Evolutionary conservation across 2,329 filamentous ascomycete genomes (phyloP).

Genomic region (Ceratocystis lukuohia): DNA sequence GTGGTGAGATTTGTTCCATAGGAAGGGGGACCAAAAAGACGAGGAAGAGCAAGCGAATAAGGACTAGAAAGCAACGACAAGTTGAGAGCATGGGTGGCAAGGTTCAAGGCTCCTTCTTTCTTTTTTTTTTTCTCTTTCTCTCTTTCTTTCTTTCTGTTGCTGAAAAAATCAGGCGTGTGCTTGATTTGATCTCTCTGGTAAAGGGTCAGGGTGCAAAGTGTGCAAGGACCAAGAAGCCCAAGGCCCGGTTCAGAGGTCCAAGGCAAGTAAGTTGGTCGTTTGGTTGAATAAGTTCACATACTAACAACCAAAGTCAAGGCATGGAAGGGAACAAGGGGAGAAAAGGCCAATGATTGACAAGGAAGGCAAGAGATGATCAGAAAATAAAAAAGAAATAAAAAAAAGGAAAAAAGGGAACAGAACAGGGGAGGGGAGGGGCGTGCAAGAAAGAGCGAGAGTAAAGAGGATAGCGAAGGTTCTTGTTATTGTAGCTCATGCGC

Average conservation of each 20-base stretch:
- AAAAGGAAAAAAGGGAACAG: not conserved
- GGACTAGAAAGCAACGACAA: constrained; percentile 5
- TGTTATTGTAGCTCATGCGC: not conserved
- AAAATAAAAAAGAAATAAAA: not conserved
- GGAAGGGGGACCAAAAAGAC: constrained; percentile 5
- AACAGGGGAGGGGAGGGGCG: not conserved
- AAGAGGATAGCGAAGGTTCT: not conserved
- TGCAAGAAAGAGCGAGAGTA: not conserved
- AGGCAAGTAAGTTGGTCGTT: not conserved
- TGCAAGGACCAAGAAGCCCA: constrained; percentile 4
- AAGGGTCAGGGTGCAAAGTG: constrained; percentile 5
- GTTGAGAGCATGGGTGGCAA: constrained; percentile 4
- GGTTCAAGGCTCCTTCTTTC: not conserved
- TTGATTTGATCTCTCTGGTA: constrained; percentile 6
- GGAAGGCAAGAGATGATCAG: constrained; percentile 1
- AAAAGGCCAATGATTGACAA: constrained; percentile 1
- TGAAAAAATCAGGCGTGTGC: not conserved
- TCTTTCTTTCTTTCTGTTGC: too few relatives aligned
- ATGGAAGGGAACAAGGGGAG: not conserved
- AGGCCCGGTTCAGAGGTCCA: not conserved
- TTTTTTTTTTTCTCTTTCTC: too few relatives aligned
- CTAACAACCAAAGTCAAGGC: constrained; percentile 1
- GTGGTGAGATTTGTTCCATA: constrained; percentile 10
- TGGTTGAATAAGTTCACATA: not conserved
- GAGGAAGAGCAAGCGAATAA: not conserved